Base-by-base conservation (phyloP, 129 eudicot genomes). In the Arctium lappa region DNA sequence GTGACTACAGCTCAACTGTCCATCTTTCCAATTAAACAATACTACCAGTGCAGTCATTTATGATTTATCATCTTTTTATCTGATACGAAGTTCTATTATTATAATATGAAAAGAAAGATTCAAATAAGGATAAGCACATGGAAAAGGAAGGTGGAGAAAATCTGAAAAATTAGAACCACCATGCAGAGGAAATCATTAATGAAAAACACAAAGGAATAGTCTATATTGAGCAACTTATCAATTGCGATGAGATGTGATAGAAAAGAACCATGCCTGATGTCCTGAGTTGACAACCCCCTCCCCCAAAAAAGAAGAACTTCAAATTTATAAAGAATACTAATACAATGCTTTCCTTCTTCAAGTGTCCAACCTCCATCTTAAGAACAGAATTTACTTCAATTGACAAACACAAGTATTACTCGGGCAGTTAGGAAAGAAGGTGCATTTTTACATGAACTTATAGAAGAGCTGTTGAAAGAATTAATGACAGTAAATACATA, bases 301-400 rank as follows among this genome's bases (percentile, higher is more conserved):
- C 42, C 46, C 46, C 46, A 9, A 7, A 40, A 50, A 50, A 12
- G 22, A 60, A 60, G 22, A 60, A 60, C 22, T 16, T 16, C 68
- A 60, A 60, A 60, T 3, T 15, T 60, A 60, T 9, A 15, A 16
- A 60, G 68, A 18, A 18, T 5, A 63, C 2, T 63, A 63, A 63
- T 27, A 63, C 10, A 63, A 63, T n/a, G 30, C 4, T 6, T 63
- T 63, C 70, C 70, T 63, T 27, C 31, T 63, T n/a, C 6, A 2
- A 63, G 70, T 22, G 70, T 63, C 31, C 8, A 63, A 30, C 44
- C n/a, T 80, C 18, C 83, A 80, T 69, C 70, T 22, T 71, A 32
- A 39, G 15, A 69, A 32, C 46, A 40, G n/a, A 44, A n/a, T 31
- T 44, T 22, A 27, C 66, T 40, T 69, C 76, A 69, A 69, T 16